phyloP scores from a whole-genome alignment of 371 early-diverging fungal genomes.

The Actinomucor elegans region DNA sequence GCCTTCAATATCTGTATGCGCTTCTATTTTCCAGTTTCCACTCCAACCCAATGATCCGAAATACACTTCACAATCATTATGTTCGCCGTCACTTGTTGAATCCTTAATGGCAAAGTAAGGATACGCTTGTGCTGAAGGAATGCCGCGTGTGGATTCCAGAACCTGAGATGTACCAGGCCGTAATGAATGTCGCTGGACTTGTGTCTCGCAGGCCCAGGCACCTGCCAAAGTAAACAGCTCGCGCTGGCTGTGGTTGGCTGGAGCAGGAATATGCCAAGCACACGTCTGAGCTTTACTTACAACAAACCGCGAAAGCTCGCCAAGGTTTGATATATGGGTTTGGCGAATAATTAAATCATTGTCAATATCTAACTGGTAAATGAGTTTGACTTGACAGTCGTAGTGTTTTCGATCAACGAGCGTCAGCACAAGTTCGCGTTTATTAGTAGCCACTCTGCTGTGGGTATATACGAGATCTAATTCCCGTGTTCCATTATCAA shows the following conservation, averaged over 20 bases:
- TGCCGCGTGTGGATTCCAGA: conserved; percentile 32
- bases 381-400: conserved; percentile 19
- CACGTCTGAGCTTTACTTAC: conserved; percentile 25
- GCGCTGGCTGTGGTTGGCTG: conserved; percentile 14
- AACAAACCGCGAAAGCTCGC: neutral
- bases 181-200: conserved; percentile 24
- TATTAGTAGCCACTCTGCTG: neutral
- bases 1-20: conserved; percentile 24
- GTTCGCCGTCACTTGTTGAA: conserved; percentile 17
- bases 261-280: conserved; percentile 36
- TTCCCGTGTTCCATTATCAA: conserved; percentile 34
- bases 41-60: conserved; percentile 49
- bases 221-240: conserved; percentile 35
- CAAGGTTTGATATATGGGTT: neutral
- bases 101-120: conserved; percentile 42
- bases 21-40: conserved; percentile 38
- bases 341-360: conserved; percentile 32
- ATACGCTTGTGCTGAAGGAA: conserved; percentile 37
- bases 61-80: conserved; percentile 21
- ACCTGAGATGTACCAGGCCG: conserved; percentile 25
- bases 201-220: conserved; percentile 41
- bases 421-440: conserved; percentile 8
- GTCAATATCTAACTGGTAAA: conserved; percentile 28
- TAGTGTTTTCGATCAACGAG: conserved; percentile 20
- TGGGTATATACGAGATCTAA: conserved; percentile 21